phyloP scores from a whole-genome alignment of 1,284 basidiomycete species.

The Cutaneotrichosporon cavernicola region DNA sequence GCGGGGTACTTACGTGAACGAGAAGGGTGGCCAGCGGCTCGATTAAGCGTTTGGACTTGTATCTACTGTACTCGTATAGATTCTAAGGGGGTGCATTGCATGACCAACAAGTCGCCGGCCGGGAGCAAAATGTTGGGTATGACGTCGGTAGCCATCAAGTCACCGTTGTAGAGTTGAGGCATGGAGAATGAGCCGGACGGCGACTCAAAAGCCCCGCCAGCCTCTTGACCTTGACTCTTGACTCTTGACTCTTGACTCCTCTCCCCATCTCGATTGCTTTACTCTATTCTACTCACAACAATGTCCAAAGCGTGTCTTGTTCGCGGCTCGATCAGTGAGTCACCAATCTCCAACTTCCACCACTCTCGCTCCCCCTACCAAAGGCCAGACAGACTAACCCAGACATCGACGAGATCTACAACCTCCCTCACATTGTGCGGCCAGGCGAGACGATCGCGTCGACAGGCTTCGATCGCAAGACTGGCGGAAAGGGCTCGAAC shows the following conservation, averaged over 20 bases:
- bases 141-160: not conserved
- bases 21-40: conserved; percentile 21
- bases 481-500: conserved; percentile 58
- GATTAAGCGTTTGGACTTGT: conserved; percentile 11
- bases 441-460: conserved; percentile 57
- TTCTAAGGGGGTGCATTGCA: not conserved
- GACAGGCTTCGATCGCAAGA: conserved; percentile 44
- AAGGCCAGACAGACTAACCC: conserved; percentile 1
- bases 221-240: no score
- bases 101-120: not conserved
- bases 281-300: not conserved
- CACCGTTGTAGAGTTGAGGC: not conserved
- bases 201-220: not conserved
- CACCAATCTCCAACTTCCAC: not conserved
- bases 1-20: conserved; percentile 23
- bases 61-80: not conserved
- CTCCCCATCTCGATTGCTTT: no score
- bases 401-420: conserved; percentile 51
- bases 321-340: conserved; percentile 21
- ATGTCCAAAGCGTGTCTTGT: conserved; percentile 20
- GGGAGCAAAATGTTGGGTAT: not conserved
- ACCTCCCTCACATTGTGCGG: conserved; percentile 53
- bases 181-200: not conserved
- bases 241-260: no score
- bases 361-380: not conserved